Conservation (phyloP, 164 flowering plant species). For the Litsea cubeba region DNA sequence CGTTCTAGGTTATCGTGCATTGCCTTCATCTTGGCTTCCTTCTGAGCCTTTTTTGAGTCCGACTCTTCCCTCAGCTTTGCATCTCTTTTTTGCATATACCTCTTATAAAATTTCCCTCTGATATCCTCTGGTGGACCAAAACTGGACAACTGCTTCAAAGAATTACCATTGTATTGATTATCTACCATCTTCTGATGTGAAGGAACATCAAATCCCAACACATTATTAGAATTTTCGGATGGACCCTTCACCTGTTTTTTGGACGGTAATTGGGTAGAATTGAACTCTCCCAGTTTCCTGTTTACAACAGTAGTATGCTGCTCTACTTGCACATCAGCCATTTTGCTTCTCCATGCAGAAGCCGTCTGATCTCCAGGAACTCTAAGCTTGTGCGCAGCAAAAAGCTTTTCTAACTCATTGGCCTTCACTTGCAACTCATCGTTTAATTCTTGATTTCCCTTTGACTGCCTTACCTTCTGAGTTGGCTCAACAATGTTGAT, state of each 20-base stretch:
- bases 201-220: constrained; percentile 26
- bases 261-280: constrained; percentile 30
- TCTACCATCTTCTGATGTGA: constrained; percentile 29
- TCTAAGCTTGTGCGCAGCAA: constrained; percentile 92
- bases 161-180: constrained; percentile 24
- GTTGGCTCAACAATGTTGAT: constrained; percentile 35
- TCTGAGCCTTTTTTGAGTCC: constrained; percentile 62
- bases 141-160: constrained; percentile 37
- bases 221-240: constrained; percentile 25
- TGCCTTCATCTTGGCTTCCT: constrained; percentile 84
- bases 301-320: constrained; percentile 23
- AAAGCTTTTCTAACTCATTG: constrained; percentile 91
- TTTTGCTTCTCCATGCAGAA: constrained; percentile 50
- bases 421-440: constrained; percentile 93
- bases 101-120: constrained; percentile 70
- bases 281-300: constrained; percentile 27
- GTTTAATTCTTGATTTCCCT: constrained; percentile 81
- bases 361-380: constrained; percentile 70
- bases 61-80: constrained; percentile 82
- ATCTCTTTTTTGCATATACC: constrained; percentile 83
- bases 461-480: constrained; percentile 66
- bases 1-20: constrained; percentile 84
- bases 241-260: constrained; percentile 23
- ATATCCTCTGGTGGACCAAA: constrained; percentile 50
- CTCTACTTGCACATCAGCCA: constrained; percentile 37